These are phyloP conservation scores for Ilyonectria robusta DNA, from an alignment of 2,329 filamentous ascomycete species.

Conservation along the genomic window DNA sequence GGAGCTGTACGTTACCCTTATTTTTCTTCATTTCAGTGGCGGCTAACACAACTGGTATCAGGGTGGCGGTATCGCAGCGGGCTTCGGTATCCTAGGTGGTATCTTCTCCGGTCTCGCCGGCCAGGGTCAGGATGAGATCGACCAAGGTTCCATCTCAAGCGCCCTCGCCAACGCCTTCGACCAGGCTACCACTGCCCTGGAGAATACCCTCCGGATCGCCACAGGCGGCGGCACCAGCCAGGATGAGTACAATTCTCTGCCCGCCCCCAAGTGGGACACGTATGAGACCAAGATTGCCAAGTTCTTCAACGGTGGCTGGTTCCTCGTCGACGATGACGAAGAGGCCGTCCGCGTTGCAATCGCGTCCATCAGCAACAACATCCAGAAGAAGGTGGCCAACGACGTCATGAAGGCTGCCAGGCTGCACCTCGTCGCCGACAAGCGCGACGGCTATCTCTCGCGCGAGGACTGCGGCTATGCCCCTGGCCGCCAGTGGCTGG, in stretches of 20 bases:
- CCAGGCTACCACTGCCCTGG: background rate
- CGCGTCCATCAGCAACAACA: slow-evolving; percentile 15
- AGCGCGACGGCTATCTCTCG: slow-evolving; percentile 19
- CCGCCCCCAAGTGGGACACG: slow-evolving; percentile 20
- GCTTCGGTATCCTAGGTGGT: slow-evolving; percentile 13
- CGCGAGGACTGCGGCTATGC: slow-evolving; percentile 29
- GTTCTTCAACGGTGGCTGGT: slow-evolving; percentile 36
- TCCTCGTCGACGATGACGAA: slow-evolving; percentile 23
- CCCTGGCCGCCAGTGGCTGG: slow-evolving; percentile 35
- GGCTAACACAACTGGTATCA: background rate
- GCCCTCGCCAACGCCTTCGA: slow-evolving; percentile 13
- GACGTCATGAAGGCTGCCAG: slow-evolving; percentile 37
- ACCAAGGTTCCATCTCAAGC: background rate
- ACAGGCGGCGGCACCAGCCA: background rate
- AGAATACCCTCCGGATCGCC: background rate
- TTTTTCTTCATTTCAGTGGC: background rate
- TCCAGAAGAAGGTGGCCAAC: slow-evolving; percentile 39
- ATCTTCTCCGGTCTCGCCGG: slow-evolving; percentile 15
- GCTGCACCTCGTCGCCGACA: slow-evolving; percentile 33
- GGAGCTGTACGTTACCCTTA: slow-evolving; percentile 6
- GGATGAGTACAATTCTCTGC: slow-evolving; percentile 22
- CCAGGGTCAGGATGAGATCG: background rate
- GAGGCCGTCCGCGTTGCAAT: slow-evolving; percentile 14
- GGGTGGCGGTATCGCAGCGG: slow-evolving; percentile 10
- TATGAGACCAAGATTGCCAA: slow-evolving; percentile 27